Percentiles rank a stretch among this genome's conserved stretches.
phyloP scores from a whole-genome alignment of 2,329 filamentous ascomycete species.

The Neofusicoccum cordaticola region DNA sequence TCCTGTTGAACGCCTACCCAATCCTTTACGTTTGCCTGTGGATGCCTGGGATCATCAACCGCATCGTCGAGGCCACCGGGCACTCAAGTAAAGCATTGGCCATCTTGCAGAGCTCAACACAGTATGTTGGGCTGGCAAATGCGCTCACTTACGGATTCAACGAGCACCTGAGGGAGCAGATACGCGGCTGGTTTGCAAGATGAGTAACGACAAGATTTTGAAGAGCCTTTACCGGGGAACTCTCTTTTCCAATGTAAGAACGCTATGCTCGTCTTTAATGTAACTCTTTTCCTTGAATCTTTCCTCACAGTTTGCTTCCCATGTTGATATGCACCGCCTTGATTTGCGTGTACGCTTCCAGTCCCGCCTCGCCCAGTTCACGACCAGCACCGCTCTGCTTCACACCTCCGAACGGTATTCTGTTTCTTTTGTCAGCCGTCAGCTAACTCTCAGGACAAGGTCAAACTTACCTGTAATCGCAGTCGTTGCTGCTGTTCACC shows the following conservation, averaged over 20 bases:
- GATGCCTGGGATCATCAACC: conserved; percentile 31
- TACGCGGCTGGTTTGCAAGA: not conserved
- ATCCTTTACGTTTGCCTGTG: conserved; percentile 33
- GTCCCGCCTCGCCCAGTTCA: conserved; percentile 59
- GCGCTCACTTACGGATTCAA: conserved; percentile 23
- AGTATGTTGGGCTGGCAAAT: conserved; percentile 25
- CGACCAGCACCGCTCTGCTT: conserved; percentile 61
- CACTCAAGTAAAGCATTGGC: conserved; percentile 12
- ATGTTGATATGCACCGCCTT: conserved; percentile 54
- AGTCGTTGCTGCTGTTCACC: conserved; percentile 45
- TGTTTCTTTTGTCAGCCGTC: not conserved
- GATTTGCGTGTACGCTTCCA: conserved; percentile 59
- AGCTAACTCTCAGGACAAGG: no score
- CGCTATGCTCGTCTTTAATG: no score
- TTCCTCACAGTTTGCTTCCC: conserved; percentile 23
- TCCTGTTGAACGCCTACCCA: conserved; percentile 34
- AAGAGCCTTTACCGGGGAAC: no score
- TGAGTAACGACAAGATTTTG: not conserved
- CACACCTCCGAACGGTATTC: conserved; percentile 60
- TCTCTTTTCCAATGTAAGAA: no score
- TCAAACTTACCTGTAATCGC: conserved; percentile 17
- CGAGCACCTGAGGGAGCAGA: conserved; percentile 17
- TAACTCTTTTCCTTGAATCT: no score
- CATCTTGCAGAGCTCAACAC: conserved; percentile 24
- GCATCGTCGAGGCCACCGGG: conserved; percentile 23